Base-by-base conservation (phyloP, 1,284 basidiomycete species). In the Trametes pubescens region DNA sequence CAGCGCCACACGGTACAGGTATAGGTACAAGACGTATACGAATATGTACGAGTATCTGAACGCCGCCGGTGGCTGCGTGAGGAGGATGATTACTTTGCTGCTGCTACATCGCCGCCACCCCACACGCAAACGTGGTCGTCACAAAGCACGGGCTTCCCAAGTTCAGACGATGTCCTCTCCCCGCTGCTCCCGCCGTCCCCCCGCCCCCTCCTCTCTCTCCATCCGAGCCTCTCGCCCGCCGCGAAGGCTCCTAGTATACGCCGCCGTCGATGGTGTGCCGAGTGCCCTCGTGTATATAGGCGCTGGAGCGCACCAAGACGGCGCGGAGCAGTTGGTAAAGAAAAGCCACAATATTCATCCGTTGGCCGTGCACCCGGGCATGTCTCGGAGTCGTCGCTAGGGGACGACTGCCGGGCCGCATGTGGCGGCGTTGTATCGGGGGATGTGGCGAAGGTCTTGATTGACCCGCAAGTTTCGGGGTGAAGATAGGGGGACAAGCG, bases 1-100 rank as follows among this genome's bases (percentile, higher is more conserved):
- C 51, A 26, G 22, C 18, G 29, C 59, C 32, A n/a, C 60, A 40
- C 40, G 43, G 16, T 62, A 57, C 43, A 47, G 47, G 55, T 62
- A 63, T 38, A 37, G n/a, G 54, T 65, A 65, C 59, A 62, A 47
- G 62, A 64, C 22, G 22, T 16, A 9, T 52, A 29, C 62, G 29
- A 57, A 57, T 61, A 60, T 58, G 58, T 48, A 34, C 44, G 38
- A 59, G 58, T 40, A 40, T 53, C 59, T 43, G 59, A 16, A n/a
- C 4, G 47, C 24, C 29, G 44, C 58, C 58, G 47, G 24, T 21
- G 57, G 61, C 44, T 53, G 57, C 55, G 61, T 26, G 57, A 29
- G 43, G 57, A 29, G 43, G 48, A 34, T 14, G 48, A 49, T 46
- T 52, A 57, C n/a, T 34, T 54, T 61, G 49, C 51, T 49, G 53